Percentiles rank a stretch among this genome's conserved stretches.
These are phyloP conservation scores for Pharnaceum exiguum DNA, from an alignment of 148 eudicot genomes.

Conservation along the genomic window DNA sequence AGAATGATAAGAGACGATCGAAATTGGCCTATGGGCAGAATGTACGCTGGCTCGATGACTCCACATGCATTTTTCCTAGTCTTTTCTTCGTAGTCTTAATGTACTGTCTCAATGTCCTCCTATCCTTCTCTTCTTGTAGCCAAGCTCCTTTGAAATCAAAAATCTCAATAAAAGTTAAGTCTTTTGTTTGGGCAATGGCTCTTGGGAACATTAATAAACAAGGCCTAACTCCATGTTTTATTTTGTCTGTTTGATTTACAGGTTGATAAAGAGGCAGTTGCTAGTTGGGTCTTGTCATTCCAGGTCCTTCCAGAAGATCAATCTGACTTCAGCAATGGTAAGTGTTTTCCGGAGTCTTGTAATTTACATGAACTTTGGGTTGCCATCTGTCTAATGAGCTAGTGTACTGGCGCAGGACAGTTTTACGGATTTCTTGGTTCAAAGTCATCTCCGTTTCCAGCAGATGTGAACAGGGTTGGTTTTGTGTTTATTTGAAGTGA, in stretches of 20 bases:
- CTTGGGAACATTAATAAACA: too few relatives aligned
- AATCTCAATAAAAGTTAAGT: too few relatives aligned
- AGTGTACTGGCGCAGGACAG: slow-evolving; percentile 45
- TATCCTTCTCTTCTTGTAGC: background rate
- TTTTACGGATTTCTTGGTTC: slow-evolving; percentile 93
- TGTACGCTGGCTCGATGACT: too few relatives aligned
- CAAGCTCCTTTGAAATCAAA: background rate
- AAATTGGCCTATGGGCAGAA: too few relatives aligned
- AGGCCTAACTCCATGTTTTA: background rate
- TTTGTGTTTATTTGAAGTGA: background rate
- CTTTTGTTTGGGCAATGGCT: background rate
- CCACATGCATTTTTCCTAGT: too few relatives aligned
- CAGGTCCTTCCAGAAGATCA: slow-evolving; percentile 55
- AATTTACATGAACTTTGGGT: background rate
- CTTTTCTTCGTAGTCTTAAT: too few relatives aligned
- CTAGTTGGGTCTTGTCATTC: slow-evolving; percentile 76
- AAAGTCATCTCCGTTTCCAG: slow-evolving; percentile 66
- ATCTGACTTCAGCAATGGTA: slow-evolving; percentile 42
- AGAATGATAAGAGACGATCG: too few relatives aligned
- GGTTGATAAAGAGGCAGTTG: slow-evolving; percentile 65
- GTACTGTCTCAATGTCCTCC: background rate
- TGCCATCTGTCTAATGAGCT: slow-evolving; percentile 4
- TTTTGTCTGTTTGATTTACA: slow-evolving; percentile 25
- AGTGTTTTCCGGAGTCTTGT: background rate
- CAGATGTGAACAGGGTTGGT: slow-evolving; percentile 48